A percentile compares a stretch with the other conserved stretches of the same genome.
These are phyloP conservation scores for Neofusicoccum cordaticola DNA, from an alignment of 2,329 filamentous ascomycete species.

Conservation along the genomic window DNA sequence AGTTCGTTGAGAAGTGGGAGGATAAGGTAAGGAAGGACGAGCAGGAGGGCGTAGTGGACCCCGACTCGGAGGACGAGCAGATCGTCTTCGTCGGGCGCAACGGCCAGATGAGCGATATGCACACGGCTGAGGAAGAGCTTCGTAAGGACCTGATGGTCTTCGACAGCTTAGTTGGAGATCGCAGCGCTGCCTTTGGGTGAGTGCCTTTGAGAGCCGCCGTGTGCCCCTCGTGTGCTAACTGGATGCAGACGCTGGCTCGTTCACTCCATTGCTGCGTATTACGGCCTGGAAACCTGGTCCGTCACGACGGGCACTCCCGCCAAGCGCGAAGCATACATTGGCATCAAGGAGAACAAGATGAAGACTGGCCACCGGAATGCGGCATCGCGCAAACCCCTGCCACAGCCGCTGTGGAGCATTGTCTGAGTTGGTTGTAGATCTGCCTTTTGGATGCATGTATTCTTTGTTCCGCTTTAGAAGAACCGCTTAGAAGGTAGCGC, in stretches of 20 bases:
- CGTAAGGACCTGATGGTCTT: constrained; percentile 71
- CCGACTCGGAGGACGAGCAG: constrained; percentile 70
- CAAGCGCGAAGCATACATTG: constrained; percentile 79
- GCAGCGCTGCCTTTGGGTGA: constrained; percentile 77
- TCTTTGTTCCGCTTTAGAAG: neutral
- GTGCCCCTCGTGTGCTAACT: constrained; percentile 1
- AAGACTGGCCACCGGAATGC: constrained; percentile 21
- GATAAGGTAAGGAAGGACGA: constrained; percentile 43
- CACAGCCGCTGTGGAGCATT: constrained; percentile 34
- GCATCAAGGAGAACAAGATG: constrained; percentile 55
- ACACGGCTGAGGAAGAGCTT: constrained; percentile 50
- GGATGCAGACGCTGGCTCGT: constrained; percentile 76
- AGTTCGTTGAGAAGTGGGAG: constrained; percentile 66
- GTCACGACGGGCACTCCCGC: constrained; percentile 69
- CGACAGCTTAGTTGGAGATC: constrained; percentile 73
- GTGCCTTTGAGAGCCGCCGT: constrained; percentile 32
- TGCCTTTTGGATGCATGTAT: neutral
- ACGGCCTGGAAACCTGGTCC: constrained; percentile 81
- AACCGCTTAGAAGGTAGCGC: neutral
- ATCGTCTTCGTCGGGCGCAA: constrained; percentile 83
- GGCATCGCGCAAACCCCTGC: constrained; percentile 25
- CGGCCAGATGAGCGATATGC: constrained; percentile 60
- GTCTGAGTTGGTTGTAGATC: constrained; percentile 23
- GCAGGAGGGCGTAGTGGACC: constrained; percentile 46
- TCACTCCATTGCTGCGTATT: constrained; percentile 88